These are phyloP conservation scores for Thymus mandschuricus DNA, from an alignment of 257 asterid genomes.

Conservation along the genomic window DNA sequence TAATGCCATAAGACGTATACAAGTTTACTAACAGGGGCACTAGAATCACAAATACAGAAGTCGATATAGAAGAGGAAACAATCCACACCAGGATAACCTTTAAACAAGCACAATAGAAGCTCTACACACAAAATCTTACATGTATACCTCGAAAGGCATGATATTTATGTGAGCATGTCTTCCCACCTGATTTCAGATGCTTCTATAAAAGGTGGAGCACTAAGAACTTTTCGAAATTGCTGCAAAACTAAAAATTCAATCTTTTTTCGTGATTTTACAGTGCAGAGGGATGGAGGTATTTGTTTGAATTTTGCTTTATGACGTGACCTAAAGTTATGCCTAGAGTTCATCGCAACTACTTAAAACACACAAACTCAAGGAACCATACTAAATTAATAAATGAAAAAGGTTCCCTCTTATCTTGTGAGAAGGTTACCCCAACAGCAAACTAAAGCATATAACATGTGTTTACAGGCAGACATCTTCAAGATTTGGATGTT, in stretches of 20 bases:
- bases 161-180: neutral
- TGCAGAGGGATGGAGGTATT: neutral
- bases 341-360: conserved; percentile 12
- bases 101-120: neutral
- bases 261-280: neutral
- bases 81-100: neutral
- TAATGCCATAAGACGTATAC: neutral
- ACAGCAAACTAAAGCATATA: neutral
- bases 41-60: conserved; percentile 9
- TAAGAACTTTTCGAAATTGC: conserved; percentile 9
- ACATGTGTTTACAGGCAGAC: too few species aligned
- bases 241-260: neutral
- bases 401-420: neutral
- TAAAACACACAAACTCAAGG: neutral
- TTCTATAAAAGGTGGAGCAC: neutral
- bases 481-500: neutral
- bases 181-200: neutral
- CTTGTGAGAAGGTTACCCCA: neutral
- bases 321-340: neutral
- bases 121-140: neutral
- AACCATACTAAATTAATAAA: neutral
- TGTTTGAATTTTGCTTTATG: neutral
- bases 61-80: neutral
- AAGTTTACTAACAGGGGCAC: neutral
- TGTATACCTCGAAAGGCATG: neutral